A percentile compares a stretch with the other conserved stretches of the same genome.
phyloP scores from a whole-genome alignment of 2,329 filamentous ascomycete species.

The Ascochyta pisi region DNA sequence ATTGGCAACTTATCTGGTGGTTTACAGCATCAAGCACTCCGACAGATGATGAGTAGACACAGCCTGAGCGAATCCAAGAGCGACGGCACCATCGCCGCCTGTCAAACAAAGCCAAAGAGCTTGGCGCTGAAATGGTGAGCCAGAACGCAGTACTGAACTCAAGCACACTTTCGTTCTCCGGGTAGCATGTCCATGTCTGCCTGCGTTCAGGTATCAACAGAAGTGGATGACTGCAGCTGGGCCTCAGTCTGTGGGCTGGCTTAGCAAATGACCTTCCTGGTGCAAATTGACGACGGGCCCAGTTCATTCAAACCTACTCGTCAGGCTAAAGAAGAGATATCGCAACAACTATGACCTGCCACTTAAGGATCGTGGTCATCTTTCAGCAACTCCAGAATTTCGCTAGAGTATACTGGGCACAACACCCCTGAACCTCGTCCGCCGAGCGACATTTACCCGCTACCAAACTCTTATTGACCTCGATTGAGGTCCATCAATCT shows the following conservation, averaged over 20 bases:
- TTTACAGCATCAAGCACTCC: too few relatives aligned
- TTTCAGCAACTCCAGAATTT: not conserved
- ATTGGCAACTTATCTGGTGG: not conserved
- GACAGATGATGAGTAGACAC: too few relatives aligned
- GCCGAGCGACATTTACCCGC: slow-evolving; percentile 12
- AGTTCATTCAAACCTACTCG: not conserved
- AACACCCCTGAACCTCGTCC: slow-evolving; percentile 9
- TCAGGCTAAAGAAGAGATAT: not conserved
- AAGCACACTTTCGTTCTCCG: too few relatives aligned
- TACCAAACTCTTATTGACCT: slow-evolving; percentile 17
- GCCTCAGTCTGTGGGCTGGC: too few relatives aligned
- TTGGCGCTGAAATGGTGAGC: too few relatives aligned
- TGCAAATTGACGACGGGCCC: not conserved
- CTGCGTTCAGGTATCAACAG: too few relatives aligned
- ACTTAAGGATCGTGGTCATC: not conserved
- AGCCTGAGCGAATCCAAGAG: too few relatives aligned
- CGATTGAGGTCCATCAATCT: slow-evolving; percentile 26
- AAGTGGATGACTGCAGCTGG: too few relatives aligned
- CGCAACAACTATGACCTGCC: not conserved
- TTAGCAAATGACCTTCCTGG: not conserved
- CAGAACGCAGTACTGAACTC: too few relatives aligned
- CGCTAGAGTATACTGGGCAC: not conserved
- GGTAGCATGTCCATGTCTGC: too few relatives aligned
- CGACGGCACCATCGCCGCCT: too few relatives aligned
- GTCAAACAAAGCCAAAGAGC: too few relatives aligned